Evolutionary conservation across 768 basidiomycete species (phyloP), one percentile per base, ranked within the genome.

Genomic region (Leccinellum albellum): DNA sequence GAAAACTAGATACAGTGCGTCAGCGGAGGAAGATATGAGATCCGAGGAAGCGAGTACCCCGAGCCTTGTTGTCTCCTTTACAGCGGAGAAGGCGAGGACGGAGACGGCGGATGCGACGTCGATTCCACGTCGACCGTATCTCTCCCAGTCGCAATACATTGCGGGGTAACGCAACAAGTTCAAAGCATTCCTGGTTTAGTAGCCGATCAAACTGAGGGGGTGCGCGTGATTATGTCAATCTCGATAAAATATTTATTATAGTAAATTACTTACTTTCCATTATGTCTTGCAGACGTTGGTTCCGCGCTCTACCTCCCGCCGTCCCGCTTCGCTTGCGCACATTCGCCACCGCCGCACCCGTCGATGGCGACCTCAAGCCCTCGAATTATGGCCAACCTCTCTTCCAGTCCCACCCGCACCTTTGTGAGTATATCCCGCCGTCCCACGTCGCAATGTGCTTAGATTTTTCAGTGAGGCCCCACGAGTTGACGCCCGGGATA

Each of bases 401-500:
- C 12, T 80, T 78, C 20, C 74, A 76, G 21, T 91, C 91, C 0
- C 94, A 97, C 69, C 88, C 93, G 1, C 91, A 96, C 72, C 82
- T 97, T 28, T 62, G 86, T 87, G 58, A 61, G 80, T 75, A 26
- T 17, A 9, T 37, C 23, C 51, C 33, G 12, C 21, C n/a, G 37
- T 50, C 56, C 5, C 44, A 50, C 35, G 29, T 60, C 28, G 6
- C 59, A 47, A 21, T n/a, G 12, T 26, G 29, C 56, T 61, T 40
- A 61, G 28, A 45, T 51, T 29, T 15, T 40, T 6, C 59, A 87
- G 82, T 93, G 40, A 67, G 74, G 53, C 72, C 78, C 1, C 75
- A 82, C 56, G 91, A 97, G 57, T 75, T 93, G 26, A 96, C 93
- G 0, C 88, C 91, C 1, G 94, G 94, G 28, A 91, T 98, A 58